Percentiles rank a stretch among this genome's conserved stretches.
These are phyloP conservation scores for Colletotrichum sp. DNA, from an alignment of 2,329 filamentous ascomycete species.

Conservation along the genomic window DNA sequence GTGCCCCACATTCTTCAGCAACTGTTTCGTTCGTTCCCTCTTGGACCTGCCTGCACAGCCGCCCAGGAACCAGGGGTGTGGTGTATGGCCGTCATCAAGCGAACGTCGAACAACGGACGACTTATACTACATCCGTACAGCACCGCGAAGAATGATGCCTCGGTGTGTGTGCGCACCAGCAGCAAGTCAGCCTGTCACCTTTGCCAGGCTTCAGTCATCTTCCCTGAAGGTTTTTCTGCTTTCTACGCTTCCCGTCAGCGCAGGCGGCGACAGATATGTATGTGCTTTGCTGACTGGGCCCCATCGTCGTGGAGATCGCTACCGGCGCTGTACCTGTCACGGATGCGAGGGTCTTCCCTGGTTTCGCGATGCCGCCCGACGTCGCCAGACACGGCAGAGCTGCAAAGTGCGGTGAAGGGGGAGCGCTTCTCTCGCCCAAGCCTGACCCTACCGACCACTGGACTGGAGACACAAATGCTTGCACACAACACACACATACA, in stretches of 20 bases:
- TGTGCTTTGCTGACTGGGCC: neutral
- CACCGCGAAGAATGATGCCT: neutral
- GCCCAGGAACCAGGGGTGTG: neutral
- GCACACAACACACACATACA: neutral
- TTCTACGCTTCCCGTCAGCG: neutral
- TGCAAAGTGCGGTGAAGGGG: constrained; percentile 17
- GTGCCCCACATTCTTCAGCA: constrained; percentile 16
- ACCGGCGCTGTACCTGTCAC: neutral
- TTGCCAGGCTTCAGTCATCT: neutral
- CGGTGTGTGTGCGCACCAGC: neutral
- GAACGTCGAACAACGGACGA: neutral
- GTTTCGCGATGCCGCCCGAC: neutral
- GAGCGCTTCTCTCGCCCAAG: neutral
- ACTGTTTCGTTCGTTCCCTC: neutral
- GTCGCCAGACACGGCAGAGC: neutral
- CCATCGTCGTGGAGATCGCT: neutral
- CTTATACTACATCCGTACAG: neutral
- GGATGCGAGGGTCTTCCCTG: neutral
- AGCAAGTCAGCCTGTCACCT: neutral
- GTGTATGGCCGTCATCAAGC: neutral
- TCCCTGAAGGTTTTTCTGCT: neutral
- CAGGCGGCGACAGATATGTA: neutral
- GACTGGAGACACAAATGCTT: neutral
- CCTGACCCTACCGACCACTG: neutral
- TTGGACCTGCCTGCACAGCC: neutral